phyloP scores from a whole-genome alignment of 139 green algal genomes.

The Picochlorum sp. region DNA sequence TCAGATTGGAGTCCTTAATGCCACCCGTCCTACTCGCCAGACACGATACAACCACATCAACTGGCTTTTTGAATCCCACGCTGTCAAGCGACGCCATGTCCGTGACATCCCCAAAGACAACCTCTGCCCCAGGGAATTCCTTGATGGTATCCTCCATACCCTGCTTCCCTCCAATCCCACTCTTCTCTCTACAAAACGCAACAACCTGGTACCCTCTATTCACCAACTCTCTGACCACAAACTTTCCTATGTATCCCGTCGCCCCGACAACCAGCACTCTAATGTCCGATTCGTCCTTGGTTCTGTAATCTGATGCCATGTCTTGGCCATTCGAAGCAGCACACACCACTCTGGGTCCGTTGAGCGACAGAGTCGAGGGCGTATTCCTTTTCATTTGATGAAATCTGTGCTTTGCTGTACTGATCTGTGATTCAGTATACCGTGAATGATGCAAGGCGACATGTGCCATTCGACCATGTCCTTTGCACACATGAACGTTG shows the following conservation, averaged over 20 bases:
- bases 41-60: conserved; percentile 98
- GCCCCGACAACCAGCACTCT: conserved; percentile 84
- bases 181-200: conserved; percentile 76
- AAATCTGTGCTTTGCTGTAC: no score
- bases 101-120: conserved; percentile 83
- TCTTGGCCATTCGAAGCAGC: no score
- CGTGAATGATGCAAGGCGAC: no score
- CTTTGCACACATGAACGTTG: no score
- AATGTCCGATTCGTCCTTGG: conserved; percentile 56
- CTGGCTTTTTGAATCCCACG: conserved; percentile 57
- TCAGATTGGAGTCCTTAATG: conserved; percentile 88
- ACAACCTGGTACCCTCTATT: conserved; percentile 66
- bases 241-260: conserved; percentile 97
- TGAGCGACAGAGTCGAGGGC: no score
- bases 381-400: no score
- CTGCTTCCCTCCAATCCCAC: conserved; percentile 85
- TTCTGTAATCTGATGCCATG: conserved; percentile 39
- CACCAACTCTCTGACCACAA: conserved; percentile 62
- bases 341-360: no score
- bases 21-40: conserved; percentile 83
- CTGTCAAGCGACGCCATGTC: conserved; percentile 48
- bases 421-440: no score
- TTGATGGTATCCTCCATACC: conserved; percentile 54
- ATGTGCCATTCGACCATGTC: no score
- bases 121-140: conserved; percentile 74